A percentile compares a stretch with the other conserved stretches of the same genome.
Conservation (phyloP, 106 monocot species). For the Phalaenopsis equestris region DNA sequence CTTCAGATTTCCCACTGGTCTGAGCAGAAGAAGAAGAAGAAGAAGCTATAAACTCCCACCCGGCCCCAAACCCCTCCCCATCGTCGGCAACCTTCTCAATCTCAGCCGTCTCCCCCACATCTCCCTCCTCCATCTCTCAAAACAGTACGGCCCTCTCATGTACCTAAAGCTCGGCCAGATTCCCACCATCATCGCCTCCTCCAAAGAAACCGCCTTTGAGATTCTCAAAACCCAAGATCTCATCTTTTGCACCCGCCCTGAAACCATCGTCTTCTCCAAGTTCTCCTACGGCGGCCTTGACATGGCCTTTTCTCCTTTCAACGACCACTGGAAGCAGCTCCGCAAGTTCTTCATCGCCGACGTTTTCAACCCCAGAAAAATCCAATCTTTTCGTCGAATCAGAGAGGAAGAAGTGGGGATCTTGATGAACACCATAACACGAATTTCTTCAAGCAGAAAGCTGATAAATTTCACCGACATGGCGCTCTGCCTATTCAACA, state of each 20-base stretch:
- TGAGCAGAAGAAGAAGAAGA: too few species aligned
- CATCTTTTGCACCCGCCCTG: constrained; percentile 8
- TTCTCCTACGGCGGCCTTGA: constrained; percentile 5
- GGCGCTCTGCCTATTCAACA: not conserved
- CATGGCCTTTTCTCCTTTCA: constrained; percentile 9
- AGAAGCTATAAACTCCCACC: constrained; percentile 10
- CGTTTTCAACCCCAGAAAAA: not conserved
- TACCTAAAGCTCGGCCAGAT: constrained; percentile 16
- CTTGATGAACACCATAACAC: not conserved
- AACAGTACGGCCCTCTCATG: constrained; percentile 18
- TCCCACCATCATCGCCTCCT: constrained; percentile 15
- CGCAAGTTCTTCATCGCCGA: constrained; percentile 2
- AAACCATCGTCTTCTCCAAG: not conserved
- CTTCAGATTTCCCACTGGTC: too few species aligned
- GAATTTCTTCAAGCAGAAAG: not conserved
- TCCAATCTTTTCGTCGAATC: not conserved
- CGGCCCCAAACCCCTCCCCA: constrained; percentile 16
- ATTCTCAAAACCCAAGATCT: constrained; percentile 17
- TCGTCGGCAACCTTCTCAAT: constrained; percentile 33
- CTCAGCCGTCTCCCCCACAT: constrained; percentile 9
- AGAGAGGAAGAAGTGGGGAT: constrained; percentile 7
- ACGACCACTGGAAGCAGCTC: constrained; percentile 11
- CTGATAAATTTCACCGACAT: constrained; percentile 2
- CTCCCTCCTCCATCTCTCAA: constrained; percentile 7
- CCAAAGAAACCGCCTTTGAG: not conserved